Conservation (phyloP, 1,284 basidiomycete species). For the Marasmius tenuissimus region DNA sequence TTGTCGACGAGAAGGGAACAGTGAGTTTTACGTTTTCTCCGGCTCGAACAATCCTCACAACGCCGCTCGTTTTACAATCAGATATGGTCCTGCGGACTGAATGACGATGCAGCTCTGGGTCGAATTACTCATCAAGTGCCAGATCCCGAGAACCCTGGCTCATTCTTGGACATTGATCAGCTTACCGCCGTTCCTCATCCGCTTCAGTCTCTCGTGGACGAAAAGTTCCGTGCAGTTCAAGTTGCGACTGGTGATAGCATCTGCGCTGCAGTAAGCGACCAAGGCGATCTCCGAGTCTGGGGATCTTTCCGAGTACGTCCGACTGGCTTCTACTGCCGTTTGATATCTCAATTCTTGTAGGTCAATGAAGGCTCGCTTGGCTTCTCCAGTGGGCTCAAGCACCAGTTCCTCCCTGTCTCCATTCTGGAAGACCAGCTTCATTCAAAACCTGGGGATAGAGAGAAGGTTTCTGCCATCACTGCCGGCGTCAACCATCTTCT, state of each 20-base stretch:
- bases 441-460: slow-evolving; percentile 61
- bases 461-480: slow-evolving; percentile 78
- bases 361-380: slow-evolving; percentile 84
- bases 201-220: slow-evolving; percentile 68
- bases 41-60: slow-evolving; percentile 3
- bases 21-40: slow-evolving; percentile 45
- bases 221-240: slow-evolving; percentile 81
- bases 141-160: slow-evolving; percentile 61
- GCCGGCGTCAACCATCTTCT: slow-evolving; percentile 88
- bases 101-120: slow-evolving; percentile 93
- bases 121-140: slow-evolving; percentile 72
- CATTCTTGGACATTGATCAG: slow-evolving; percentile 72
- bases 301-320: slow-evolving; percentile 85
- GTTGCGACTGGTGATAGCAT: slow-evolving; percentile 86
- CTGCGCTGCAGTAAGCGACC: slow-evolving; percentile 75
- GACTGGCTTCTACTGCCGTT: slow-evolving; percentile 6
- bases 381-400: slow-evolving; percentile 68
- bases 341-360: slow-evolving; percentile 30
- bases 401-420: slow-evolving; percentile 70
- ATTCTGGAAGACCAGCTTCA: slow-evolving; percentile 57
- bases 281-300: slow-evolving; percentile 86
- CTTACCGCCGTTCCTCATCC: slow-evolving; percentile 78
- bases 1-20: slow-evolving; percentile 82
- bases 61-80: slow-evolving; percentile 25
- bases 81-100: slow-evolving; percentile 89